Evolutionary conservation across 441 rosid species (phyloP), one percentile per base, ranked within the genome.

Genomic region (Manihot esculenta): DNA sequence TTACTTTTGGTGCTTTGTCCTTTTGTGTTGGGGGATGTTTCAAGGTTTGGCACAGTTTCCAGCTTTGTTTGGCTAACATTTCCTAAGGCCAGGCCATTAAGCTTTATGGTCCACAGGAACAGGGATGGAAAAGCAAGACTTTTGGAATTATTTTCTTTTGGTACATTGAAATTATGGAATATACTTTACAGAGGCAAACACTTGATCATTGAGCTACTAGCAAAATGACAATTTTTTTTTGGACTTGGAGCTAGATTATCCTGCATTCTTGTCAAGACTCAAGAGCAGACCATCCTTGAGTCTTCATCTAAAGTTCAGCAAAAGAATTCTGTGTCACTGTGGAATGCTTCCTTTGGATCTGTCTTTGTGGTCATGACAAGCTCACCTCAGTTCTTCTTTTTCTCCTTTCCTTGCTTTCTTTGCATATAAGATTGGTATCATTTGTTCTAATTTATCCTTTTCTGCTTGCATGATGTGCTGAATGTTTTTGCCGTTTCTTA

Each of bases 1-100:
- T 35, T 56, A 13, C 60, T 24, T 24, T 56, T 24, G 60, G 33
- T 56, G 26, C 60, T 56, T 56, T 26, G 38, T 56, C 61, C 61
- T 56, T 14, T 26, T 26, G 61, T 21, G 33, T 55, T 33, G 33
- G 30, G 10, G 61, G 38, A 56, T 13, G 33, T 56, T 56, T 56
- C 33, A 1, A 56, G 18, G 35, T 55, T 26, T 24, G 13, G 38
- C 12, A 38, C 8, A 24, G 61, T 56, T 56, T 24, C 61, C 9
- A 26, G 33, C n/a, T 24, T 56, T 12, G 21, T 26, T 26, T 13
- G 61, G 24, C 7, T 51, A 18, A 51, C 61, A 13, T 56, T 56
- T 56, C 13, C 61, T 56, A 54, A 14, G 30, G 58, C 58, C 5
- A 14, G 56, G 42, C 30, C 27, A 54, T 26, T 21, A 54, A 54